Percentiles rank a stretch among this genome's conserved stretches.
These are phyloP conservation scores for Metroxylon sagu DNA, from an alignment of 176 grass and related monocot genomes.

Conservation along the genomic window DNA sequence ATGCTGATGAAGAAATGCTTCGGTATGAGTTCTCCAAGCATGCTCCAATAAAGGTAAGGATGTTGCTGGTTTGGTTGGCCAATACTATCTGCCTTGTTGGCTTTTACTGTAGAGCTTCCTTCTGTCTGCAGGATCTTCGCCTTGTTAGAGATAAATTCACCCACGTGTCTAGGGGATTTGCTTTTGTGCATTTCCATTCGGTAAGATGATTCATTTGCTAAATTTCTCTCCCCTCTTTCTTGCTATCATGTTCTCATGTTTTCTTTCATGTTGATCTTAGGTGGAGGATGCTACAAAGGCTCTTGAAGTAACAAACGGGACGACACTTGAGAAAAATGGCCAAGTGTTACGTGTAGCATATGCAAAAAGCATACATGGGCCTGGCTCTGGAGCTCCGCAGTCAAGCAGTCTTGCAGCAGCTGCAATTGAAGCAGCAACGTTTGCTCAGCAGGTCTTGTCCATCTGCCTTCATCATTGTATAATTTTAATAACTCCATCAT, in stretches of 20 bases:
- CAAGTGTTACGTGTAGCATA: constrained; percentile 89
- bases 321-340: constrained; percentile 78
- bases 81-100: neutral
- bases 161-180: constrained; percentile 97
- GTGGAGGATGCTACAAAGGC: constrained; percentile 95
- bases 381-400: constrained; percentile 49
- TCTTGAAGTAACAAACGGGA: constrained; percentile 96
- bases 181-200: constrained; percentile 96
- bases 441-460: constrained; percentile 80
- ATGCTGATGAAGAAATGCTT: constrained; percentile 98
- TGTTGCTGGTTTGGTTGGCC: too few species aligned
- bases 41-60: constrained; percentile 73
- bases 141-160: constrained; percentile 98
- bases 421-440: constrained; percentile 97
- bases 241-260: constrained; percentile 9
- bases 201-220: constrained; percentile 32
- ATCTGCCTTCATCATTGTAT: too few species aligned
- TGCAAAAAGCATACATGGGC: constrained; percentile 93
- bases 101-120: neutral
- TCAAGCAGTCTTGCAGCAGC: constrained; percentile 89
- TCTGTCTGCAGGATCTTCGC: constrained; percentile 72
- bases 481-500: too few species aligned
- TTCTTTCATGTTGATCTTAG: constrained; percentile 32
- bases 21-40: constrained; percentile 97
- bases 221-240: constrained; percentile 3